Evolutionary conservation across 306 rosid species (phyloP), one percentile per base, ranked within the genome.

Genomic region (Lathyrus tuberosus): DNA sequence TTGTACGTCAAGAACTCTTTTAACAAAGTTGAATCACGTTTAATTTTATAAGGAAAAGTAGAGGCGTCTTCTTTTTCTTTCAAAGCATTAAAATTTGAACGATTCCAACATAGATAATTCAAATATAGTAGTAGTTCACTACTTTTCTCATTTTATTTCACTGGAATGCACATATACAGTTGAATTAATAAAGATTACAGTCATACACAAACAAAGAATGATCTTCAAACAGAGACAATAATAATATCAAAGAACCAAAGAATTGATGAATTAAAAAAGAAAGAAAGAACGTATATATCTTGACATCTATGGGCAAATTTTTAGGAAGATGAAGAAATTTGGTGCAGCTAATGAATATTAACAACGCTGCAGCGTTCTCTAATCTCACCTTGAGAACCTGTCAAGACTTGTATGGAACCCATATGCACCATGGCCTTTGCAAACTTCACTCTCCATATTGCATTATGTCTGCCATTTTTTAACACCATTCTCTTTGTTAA

Each of bases 341-440:
- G 13, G 13, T 49, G 12, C 16, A 6, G 14, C n/a, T 31, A 59
- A 5, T 52, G 46, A 70, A 43, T 71, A 61, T 78, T 75, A 7
- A 79, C 75, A 1, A 53, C 10, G 33, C 51, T 10, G 17, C 83
- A 82, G 0, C 10, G 57, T 9, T 17, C 79, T 43, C 86, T 78
- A 46, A 79, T 71, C 76, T 82, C 83, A 0, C 83, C 83, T 30
- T 71, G 20, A 4, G 73, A 52, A 4, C 81, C 81, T 0, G 83
- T 82, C 2, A 79, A 41, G 38, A 79, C 86, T 0, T 79, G 62
- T 0, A 82, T 66, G 7, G 83, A 70, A 30, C 86, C 86, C 86
- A 82, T 82, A 1, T 63, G 78, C 31, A 78, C 76, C 86, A 82
- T 82, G 30, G 86, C 86, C 33, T 66, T 62, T 0, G 79, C 81